Conservation (phyloP, 2,329 filamentous ascomycete species). For the Calonectria crousiana region DNA sequence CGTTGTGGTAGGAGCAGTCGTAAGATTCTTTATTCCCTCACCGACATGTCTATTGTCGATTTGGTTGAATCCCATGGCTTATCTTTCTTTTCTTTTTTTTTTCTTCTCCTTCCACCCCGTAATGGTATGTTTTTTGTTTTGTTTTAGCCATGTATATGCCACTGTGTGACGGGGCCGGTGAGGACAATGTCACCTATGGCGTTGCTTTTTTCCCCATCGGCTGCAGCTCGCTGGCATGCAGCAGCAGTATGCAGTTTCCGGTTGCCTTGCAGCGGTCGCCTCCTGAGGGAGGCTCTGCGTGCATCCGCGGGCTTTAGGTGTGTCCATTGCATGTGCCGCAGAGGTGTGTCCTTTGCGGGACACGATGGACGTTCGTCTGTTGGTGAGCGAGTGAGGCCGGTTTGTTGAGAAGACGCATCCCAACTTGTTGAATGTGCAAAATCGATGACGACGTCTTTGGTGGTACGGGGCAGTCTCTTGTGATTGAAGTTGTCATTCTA, state of each 20-base stretch:
- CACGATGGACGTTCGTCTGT: neutral
- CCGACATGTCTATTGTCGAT: neutral
- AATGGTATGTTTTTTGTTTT: neutral
- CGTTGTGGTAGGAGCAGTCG: neutral
- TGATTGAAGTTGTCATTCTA: neutral
- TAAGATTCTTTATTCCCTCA: neutral
- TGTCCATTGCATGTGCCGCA: neutral
- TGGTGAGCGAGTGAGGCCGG: neutral
- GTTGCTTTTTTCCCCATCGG: conserved; percentile 2
- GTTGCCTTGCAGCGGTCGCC: neutral
- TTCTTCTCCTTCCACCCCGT: neutral
- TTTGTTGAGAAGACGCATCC: neutral
- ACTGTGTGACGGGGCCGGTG: neutral
- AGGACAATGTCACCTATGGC: neutral
- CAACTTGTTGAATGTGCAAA: neutral
- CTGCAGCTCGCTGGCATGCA: conserved; percentile 7
- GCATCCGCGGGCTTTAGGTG: neutral
- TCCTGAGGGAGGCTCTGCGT: neutral
- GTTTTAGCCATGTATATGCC: neutral
- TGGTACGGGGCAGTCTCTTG: neutral
- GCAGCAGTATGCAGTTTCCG: neutral
- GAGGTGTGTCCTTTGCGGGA: neutral
- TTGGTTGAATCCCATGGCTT: neutral
- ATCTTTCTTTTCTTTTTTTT: neutral
- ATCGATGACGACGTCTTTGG: neutral